These are phyloP conservation scores for Alisma plantagoaquatica DNA, from an alignment of 106 monocot genomes.

Conservation along the genomic window DNA sequence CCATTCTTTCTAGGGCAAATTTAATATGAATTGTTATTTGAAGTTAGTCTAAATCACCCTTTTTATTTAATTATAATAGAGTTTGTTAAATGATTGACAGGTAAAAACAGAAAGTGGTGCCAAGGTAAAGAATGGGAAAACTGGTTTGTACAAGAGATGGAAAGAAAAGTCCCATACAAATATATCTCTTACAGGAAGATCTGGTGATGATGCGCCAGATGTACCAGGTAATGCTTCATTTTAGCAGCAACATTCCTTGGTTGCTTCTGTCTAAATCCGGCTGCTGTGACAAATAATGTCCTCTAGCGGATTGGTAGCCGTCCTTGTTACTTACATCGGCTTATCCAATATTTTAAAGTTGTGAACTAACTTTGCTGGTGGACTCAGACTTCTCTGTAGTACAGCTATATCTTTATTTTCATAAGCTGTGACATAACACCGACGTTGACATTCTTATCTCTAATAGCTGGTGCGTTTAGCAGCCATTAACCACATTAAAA, in stretches of 20 bases:
- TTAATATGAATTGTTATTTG: neutral
- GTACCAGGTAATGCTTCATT: constrained; percentile 14
- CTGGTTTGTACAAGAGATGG: constrained; percentile 94
- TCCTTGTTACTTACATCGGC: neutral
- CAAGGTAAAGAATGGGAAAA: constrained; percentile 51
- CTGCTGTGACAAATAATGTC: neutral
- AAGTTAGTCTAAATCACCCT: neutral
- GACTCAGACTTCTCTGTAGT: too few relatives aligned
- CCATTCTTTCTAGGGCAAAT: neutral
- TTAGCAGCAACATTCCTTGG: too few relatives aligned
- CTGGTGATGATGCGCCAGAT: constrained; percentile 17
- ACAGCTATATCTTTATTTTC: too few relatives aligned
- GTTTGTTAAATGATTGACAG: constrained; percentile 14
- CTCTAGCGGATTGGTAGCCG: neutral
- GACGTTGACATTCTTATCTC: too few relatives aligned
- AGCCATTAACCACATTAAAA: too few relatives aligned
- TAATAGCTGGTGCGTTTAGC: too few relatives aligned
- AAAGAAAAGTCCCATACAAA: constrained; percentile 57
- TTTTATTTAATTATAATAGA: neutral
- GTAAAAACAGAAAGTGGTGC: constrained; percentile 88
- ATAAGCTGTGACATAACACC: too few relatives aligned
- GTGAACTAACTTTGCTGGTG: neutral
- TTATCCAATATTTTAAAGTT: neutral
- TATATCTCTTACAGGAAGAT: constrained; percentile 39
- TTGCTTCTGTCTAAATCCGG: too few relatives aligned